Evolutionary conservation across 768 basidiomycete genomes (phyloP), one percentile per base, ranked within the genome.

Genomic region (Clathrus columnatus): DNA sequence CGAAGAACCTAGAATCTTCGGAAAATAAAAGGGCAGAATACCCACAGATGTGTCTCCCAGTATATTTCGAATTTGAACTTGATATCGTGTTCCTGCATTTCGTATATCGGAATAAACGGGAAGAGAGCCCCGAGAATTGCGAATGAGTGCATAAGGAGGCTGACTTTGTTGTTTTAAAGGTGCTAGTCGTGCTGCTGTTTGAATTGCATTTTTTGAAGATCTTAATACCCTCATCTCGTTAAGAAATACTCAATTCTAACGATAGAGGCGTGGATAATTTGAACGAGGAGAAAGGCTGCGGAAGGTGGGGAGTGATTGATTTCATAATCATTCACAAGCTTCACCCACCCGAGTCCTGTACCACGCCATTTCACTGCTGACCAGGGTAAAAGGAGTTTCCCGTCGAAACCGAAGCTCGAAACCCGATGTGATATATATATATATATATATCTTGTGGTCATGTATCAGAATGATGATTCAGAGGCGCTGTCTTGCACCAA

Each of bases 41-140:
- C 77, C 59, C 64, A 86, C 87, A 55, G 73, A 68, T 57, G 71
- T 63, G 59, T 79, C 74, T 18, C 87, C 88, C 56, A 87, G 75
- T 7, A 91, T 72, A 67, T 88, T 85, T 51, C 82, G 78, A 56
- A 91, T 74, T 45, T 77, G 73, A 44, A 84, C 68, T 30, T 78
- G 70, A 58, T 80, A 70, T 54, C 80, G 78, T 4, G 81, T 77
- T 57, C 83, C 78, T 27, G 69, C 79, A 65, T 84, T 87, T 59
- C 84, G 81, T 45, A 86, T 65, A 65, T 89, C 84, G 26, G 84
- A 78, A 67, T 88, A 88, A 23, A 91, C 84, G 44, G 87, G 87
- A 27, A 90, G 74, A 48, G 78, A 77, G 28, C 85, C 84, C 49
- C 75, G 75, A 47, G 77, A 67, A 67, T 86, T 89, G 58, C 87